Conservation (phyloP, 2,329 filamentous ascomycete genomes). For the Alternaria ventricosa region DNA sequence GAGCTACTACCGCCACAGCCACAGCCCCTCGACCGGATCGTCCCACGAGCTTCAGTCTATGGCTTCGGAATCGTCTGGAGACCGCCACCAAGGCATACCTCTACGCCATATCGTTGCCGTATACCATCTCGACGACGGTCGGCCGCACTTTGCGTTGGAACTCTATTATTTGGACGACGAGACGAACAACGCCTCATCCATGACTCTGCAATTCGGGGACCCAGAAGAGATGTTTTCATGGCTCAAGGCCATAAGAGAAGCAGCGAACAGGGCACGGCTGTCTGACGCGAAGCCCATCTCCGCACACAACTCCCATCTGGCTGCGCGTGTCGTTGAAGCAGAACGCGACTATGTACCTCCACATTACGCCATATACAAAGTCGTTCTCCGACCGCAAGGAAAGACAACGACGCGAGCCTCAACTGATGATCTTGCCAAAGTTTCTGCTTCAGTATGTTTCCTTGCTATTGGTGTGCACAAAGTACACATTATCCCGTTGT, state of each 20-base stretch:
- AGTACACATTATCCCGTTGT: conserved; percentile 70
- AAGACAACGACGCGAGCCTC: conserved; percentile 65
- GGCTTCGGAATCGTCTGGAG: conserved; percentile 56
- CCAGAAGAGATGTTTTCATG: conserved; percentile 70
- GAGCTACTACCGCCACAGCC: conserved; percentile 60
- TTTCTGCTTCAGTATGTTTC: conserved; percentile 70
- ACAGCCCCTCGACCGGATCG: conserved; percentile 65
- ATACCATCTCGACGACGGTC: conserved; percentile 70
- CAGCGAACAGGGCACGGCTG: conserved; percentile 63
- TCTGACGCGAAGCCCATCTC: conserved; percentile 62
- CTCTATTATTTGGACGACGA: conserved; percentile 73
- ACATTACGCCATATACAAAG: conserved; percentile 72
- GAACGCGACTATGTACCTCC: conserved; percentile 72
- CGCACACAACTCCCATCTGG: conserved; percentile 66
- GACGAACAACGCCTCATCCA: conserved; percentile 64
- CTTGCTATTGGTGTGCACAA: conserved; percentile 73
- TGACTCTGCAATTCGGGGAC: conserved; percentile 69
- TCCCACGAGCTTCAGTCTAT: conserved; percentile 66
- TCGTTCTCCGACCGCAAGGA: conserved; percentile 67
- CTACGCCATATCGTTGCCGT: conserved; percentile 72
- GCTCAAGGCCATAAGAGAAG: conserved; percentile 67
- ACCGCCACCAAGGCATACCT: conserved; percentile 64
- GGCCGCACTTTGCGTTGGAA: conserved; percentile 70
- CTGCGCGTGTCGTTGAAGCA: conserved; percentile 67
- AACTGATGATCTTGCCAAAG: conserved; percentile 70